A percentile compares a stretch with the other conserved stretches of the same genome.
Conservation (phyloP, 352 stramenopile species). For the Achlya hypogyna region DNA sequence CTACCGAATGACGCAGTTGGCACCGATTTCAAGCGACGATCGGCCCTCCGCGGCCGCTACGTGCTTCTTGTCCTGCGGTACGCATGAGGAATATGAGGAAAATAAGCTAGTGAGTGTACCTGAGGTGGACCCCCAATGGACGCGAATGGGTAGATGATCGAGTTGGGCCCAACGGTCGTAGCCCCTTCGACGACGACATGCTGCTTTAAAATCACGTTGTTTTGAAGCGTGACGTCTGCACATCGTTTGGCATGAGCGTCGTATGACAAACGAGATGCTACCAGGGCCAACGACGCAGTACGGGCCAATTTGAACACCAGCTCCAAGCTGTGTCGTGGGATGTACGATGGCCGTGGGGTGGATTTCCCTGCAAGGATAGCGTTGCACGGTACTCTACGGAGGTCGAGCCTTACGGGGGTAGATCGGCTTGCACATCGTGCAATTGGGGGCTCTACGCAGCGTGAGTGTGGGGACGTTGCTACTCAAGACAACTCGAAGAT, state of each 20-base stretch:
- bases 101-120: background rate
- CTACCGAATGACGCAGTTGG: slow-evolving; percentile 59
- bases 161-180: slow-evolving; percentile 45
- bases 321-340: slow-evolving; percentile 40
- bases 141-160: slow-evolving; percentile 59
- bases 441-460: too few relatives aligned
- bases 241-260: background rate
- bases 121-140: slow-evolving; percentile 65
- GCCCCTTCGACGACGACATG: slow-evolving; percentile 69
- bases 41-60: background rate
- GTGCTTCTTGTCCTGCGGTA: slow-evolving; percentile 80
- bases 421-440: too few relatives aligned
- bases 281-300: slow-evolving; percentile 64
- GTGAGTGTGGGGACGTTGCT: too few relatives aligned
- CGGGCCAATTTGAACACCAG: slow-evolving; percentile 52
- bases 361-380: slow-evolving; percentile 24
- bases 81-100: background rate
- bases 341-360: slow-evolving; percentile 69
- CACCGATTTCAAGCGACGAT: slow-evolving; percentile 37
- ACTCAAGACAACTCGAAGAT: too few relatives aligned
- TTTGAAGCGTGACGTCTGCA: slow-evolving; percentile 56
- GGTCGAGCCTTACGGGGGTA: too few relatives aligned
- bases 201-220: slow-evolving; percentile 50
- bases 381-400: too few relatives aligned
- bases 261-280: slow-evolving; percentile 15